phyloP scores from a whole-genome alignment of 2,329 filamentous ascomycete species.

The Endocalyx cinctus region DNA sequence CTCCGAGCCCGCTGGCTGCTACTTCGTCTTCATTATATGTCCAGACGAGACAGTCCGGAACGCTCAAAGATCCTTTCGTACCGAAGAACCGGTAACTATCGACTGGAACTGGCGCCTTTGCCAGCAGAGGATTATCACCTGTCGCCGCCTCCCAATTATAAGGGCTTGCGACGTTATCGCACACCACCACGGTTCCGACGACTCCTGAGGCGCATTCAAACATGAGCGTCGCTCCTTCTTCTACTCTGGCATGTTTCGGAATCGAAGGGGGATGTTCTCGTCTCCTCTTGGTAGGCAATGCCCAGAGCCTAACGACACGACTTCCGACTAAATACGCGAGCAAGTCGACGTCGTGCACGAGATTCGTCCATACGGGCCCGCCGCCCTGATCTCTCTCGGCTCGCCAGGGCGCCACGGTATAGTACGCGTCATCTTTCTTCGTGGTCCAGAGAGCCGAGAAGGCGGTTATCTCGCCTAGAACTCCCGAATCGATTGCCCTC shows the following conservation, averaged over 20 bases:
- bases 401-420: conserved; percentile 42
- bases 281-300: conserved; percentile 39
- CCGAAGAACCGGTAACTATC: conserved; percentile 54
- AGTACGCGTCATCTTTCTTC: conserved; percentile 48
- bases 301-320: conserved; percentile 47
- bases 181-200: conserved; percentile 53
- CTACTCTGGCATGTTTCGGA: conserved; percentile 37
- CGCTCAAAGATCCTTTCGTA: conserved; percentile 44
- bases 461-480: conserved; percentile 44
- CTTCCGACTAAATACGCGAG: conserved; percentile 53
- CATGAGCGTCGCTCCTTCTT: conserved; percentile 53
- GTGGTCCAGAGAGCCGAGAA: conserved; percentile 52
- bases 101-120: conserved; percentile 26
- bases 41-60: conserved; percentile 48
- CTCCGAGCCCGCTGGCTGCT: too few species aligned
- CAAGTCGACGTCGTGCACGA: conserved; percentile 58
- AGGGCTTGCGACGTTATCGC: conserved; percentile 46
- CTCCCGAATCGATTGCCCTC: conserved; percentile 31
- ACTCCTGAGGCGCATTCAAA: conserved; percentile 48
- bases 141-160: conserved; percentile 54
- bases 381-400: conserved; percentile 32
- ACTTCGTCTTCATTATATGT: conserved; percentile 36
- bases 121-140: conserved; percentile 53
- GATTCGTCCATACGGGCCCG: conserved; percentile 52
- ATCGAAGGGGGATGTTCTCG: conserved; percentile 18